Conservation (phyloP, 1,284 basidiomycete species). For the Tilletia horrida region DNA sequence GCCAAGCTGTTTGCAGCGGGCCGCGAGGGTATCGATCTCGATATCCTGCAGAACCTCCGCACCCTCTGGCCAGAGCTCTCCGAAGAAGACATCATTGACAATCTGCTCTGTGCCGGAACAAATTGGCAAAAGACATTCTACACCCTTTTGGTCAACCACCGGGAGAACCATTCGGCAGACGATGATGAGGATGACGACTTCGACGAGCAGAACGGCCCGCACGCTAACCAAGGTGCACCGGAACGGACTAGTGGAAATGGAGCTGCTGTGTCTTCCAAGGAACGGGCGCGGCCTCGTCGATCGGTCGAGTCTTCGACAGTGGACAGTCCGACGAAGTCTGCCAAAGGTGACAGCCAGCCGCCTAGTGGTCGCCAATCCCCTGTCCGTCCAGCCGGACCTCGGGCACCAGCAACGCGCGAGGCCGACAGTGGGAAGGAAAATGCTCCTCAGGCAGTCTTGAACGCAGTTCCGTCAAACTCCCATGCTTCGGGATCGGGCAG, state of each 20-base stretch:
- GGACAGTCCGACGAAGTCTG: neutral
- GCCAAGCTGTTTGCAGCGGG: conserved; percentile 26
- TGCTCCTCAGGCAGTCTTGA: neutral
- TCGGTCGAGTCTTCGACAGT: conserved; percentile 21
- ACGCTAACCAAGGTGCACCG: neutral
- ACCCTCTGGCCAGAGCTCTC: conserved; percentile 70
- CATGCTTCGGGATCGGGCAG: too few relatives aligned
- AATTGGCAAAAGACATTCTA: conserved; percentile 56
- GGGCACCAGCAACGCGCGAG: neutral
- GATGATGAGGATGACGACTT: conserved; percentile 49
- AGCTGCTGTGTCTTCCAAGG: conserved; percentile 8
- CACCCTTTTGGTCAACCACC: conserved; percentile 48
- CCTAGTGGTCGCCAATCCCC: conserved; percentile 10
- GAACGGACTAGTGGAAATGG: neutral
- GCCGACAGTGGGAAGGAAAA: neutral
- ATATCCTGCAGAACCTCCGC: conserved; percentile 83
- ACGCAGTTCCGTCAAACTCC: too few relatives aligned
- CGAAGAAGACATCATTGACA: conserved; percentile 39
- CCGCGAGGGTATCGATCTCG: conserved; percentile 57
- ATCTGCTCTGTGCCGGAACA: conserved; percentile 35
- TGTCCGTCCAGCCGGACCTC: conserved; percentile 10
- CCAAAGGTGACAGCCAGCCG: neutral
- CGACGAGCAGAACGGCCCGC: conserved; percentile 24
- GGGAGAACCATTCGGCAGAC: conserved; percentile 50
- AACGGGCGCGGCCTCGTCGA: conserved; percentile 33